These are phyloP conservation scores for Solanum megistacrolobum DNA, from an alignment of 257 asterid genomes.

Conservation along the genomic window DNA sequence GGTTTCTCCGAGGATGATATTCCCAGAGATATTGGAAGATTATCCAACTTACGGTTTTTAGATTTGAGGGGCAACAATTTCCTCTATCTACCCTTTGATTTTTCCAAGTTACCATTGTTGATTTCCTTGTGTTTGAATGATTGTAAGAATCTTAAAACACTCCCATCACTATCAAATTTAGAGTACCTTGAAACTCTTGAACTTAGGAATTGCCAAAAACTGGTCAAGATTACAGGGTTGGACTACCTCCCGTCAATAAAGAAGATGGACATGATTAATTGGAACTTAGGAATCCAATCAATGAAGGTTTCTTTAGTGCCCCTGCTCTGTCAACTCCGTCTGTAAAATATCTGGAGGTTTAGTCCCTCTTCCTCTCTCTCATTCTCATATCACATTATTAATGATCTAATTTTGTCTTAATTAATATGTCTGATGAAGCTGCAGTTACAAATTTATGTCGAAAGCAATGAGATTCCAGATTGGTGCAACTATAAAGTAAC, in stretches of 20 bases:
- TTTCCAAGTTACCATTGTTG: background rate
- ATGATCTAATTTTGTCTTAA: no score
- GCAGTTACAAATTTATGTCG: no score
- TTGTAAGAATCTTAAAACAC: background rate
- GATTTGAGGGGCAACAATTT: background rate
- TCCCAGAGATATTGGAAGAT: background rate
- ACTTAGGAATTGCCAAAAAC: background rate
- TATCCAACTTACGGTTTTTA: background rate
- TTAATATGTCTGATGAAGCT: accelerated
- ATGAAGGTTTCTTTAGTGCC: background rate
- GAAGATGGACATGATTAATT: background rate
- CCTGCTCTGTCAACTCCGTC: no score
- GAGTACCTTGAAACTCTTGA: background rate
- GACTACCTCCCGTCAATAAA: background rate
- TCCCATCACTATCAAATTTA: background rate
- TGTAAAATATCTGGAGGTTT: no score
- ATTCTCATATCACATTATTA: no score
- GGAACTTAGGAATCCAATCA: background rate
- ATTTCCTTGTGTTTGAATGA: accelerated
- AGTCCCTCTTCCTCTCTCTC: no score
- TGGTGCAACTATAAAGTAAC: no score
- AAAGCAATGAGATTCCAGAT: no score
- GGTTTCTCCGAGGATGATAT: background rate
- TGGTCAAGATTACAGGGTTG: background rate
- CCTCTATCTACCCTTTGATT: background rate